A percentile compares a stretch with the other conserved stretches of the same genome.
Evolutionary conservation across 495 filamentous ascomycete species (phyloP).

Genomic region (Darksidea phi): DNA sequence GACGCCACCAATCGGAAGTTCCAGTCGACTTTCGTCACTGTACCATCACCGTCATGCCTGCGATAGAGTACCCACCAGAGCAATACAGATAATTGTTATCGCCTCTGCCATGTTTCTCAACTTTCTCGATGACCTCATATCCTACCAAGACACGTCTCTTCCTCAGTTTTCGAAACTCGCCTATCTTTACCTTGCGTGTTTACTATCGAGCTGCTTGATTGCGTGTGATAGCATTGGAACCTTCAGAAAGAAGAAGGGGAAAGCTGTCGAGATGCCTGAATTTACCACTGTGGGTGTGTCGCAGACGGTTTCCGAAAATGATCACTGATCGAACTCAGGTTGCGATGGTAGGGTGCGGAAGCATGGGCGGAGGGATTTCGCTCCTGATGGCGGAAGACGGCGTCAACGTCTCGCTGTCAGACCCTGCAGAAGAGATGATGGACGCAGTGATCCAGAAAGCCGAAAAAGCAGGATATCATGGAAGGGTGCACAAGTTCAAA

Average conservation of each 20-base stretch:
- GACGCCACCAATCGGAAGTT: too few relatives aligned
- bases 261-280: neutral
- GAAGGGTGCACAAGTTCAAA: conserved; percentile 41
- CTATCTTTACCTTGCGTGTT: conserved; percentile 9
- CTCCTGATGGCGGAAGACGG: conserved; percentile 63
- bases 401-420: conserved; percentile 60
- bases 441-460: conserved; percentile 45
- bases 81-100: neutral
- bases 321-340: conserved; percentile 43
- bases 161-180: conserved; percentile 7
- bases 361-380: conserved; percentile 66
- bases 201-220: neutral
- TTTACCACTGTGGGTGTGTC: conserved; percentile 9
- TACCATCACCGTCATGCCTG: neutral
- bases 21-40: too few relatives aligned
- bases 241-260: too few relatives aligned
- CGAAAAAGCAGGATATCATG: conserved; percentile 40
- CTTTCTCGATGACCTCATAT: conserved; percentile 5
- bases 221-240: neutral
- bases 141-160: conserved; percentile 7
- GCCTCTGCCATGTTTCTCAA: neutral
- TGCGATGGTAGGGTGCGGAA: conserved; percentile 63
- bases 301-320: neutral
- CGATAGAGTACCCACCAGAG: neutral
- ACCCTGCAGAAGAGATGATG: conserved; percentile 53